These are phyloP conservation scores for Ophiostoma populinum DNA, from an alignment of 2,329 filamentous ascomycete genomes.

Conservation along the genomic window DNA sequence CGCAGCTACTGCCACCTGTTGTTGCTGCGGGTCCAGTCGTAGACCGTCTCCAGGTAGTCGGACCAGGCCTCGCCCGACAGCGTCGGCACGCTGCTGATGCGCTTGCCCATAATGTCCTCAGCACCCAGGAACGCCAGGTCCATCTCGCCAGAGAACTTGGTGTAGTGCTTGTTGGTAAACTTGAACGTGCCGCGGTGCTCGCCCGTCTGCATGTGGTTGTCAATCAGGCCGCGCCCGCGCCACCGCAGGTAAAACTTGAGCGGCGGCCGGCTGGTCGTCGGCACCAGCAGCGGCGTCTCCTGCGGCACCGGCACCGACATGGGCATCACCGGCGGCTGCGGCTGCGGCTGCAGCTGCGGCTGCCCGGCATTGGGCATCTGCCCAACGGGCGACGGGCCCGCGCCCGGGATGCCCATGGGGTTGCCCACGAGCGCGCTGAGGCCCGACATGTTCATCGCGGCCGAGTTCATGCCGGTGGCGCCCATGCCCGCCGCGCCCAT, in stretches of 20 bases:
- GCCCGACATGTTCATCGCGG: slow-evolving; percentile 4
- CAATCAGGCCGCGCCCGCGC: slow-evolving; percentile 14
- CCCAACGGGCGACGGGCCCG: too few relatives aligned
- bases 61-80: slow-evolving; percentile 12
- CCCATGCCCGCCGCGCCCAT: slow-evolving; percentile 5
- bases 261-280: slow-evolving; percentile 7
- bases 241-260: slow-evolving; percentile 14
- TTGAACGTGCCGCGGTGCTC: slow-evolving; percentile 14
- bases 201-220: slow-evolving; percentile 12
- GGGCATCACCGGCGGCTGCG: background rate
- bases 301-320: background rate
- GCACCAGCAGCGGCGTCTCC: background rate
- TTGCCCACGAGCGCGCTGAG: slow-evolving; percentile 8
- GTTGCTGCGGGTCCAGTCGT: slow-evolving; percentile 11
- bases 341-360: background rate
- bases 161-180: slow-evolving; percentile 15
- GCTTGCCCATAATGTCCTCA: slow-evolving; percentile 13
- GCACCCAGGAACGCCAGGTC: slow-evolving; percentile 13
- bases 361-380: too few relatives aligned
- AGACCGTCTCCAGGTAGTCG: slow-evolving; percentile 13
- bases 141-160: slow-evolving; percentile 13
- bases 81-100: slow-evolving; percentile 11
- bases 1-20: too few relatives aligned
- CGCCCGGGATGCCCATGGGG: background rate
- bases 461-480: background rate